phyloP scores from a whole-genome alignment of 2,329 filamentous ascomycete species.

The Spiromastix sp. region DNA sequence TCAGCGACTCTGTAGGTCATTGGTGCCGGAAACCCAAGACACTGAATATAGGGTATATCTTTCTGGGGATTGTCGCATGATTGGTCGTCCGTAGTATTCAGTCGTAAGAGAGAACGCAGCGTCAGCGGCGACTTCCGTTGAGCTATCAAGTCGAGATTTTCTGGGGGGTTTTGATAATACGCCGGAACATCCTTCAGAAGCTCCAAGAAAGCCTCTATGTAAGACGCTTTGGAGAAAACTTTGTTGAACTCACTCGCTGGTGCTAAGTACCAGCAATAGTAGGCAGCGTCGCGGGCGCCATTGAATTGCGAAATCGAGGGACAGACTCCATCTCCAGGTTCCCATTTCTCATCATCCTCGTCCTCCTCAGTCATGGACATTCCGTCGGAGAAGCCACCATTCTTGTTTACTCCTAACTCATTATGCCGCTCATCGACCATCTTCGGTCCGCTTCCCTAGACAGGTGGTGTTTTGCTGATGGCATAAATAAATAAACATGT shows the following conservation, averaged over 20 bases:
- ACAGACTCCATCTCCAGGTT: slow-evolving; percentile 8
- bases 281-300: not conserved
- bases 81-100: not conserved
- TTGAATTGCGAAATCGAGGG: slow-evolving; percentile 9
- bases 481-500: no score
- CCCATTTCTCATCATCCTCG: slow-evolving; percentile 9
- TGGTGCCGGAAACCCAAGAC: slow-evolving; percentile 1
- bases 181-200: slow-evolving; percentile 10
- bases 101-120: not conserved
- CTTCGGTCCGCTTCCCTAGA: no score
- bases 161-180: slow-evolving; percentile 4
- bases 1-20: slow-evolving; percentile 1
- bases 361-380: slow-evolving; percentile 20
- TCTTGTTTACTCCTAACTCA: no score
- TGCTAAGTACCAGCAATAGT: slow-evolving; percentile 2
- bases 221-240: not conserved
- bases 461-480: no score
- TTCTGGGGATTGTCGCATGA: not conserved
- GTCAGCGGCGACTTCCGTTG: not conserved
- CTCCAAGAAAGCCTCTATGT: slow-evolving; percentile 7
- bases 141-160: slow-evolving; percentile 3
- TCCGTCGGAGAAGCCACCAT: no score
- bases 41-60: slow-evolving; percentile 3
- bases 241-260: not conserved
- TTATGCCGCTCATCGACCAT: no score